These are phyloP conservation scores for Wilhelminamyces savonicus DNA, from an alignment of 805 yeast genomes.

Conservation along the genomic window DNA sequence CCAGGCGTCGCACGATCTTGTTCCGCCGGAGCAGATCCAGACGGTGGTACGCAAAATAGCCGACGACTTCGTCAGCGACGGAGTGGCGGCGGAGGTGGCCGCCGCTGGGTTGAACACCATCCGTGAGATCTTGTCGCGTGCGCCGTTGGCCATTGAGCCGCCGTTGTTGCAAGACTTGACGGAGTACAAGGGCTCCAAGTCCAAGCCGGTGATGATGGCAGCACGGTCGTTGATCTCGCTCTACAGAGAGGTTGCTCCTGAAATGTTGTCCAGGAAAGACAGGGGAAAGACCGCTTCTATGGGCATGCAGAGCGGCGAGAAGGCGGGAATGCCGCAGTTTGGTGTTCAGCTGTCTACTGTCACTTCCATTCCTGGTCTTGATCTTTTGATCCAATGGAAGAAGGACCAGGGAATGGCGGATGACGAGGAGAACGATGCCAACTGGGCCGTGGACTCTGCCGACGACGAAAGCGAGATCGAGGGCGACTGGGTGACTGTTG, in stretches of 20 bases:
- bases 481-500: conserved; percentile 90
- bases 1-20: conserved; percentile 93
- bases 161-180: conserved; percentile 82
- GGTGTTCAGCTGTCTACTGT: conserved; percentile 66
- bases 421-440: conserved; percentile 38
- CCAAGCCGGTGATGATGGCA: conserved; percentile 92
- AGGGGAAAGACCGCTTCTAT: conserved; percentile 90
- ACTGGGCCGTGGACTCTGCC: conserved; percentile 51
- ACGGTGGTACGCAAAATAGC: conserved; percentile 87
- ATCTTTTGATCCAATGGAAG: conserved; percentile 84
- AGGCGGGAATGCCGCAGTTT: conserved; percentile 47
- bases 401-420: conserved; percentile 49
- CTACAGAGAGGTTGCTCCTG: conserved; percentile 94
- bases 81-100: conserved; percentile 97
- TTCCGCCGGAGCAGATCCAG: conserved; percentile 87
- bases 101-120: conserved; percentile 97
- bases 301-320: conserved; percentile 58
- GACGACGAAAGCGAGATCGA: conserved; percentile 55
- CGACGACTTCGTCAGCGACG: conserved; percentile 96
- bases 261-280: conserved; percentile 84
- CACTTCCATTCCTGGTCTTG: conserved; percentile 86
- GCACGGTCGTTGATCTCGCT: conserved; percentile 81
- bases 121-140: conserved; percentile 86
- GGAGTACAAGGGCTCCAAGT: conserved; percentile 86
- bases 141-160: conserved; percentile 89